Base-by-base conservation (phyloP, 495 filamentous ascomycete genomes). In the Penicillium daleae region DNA sequence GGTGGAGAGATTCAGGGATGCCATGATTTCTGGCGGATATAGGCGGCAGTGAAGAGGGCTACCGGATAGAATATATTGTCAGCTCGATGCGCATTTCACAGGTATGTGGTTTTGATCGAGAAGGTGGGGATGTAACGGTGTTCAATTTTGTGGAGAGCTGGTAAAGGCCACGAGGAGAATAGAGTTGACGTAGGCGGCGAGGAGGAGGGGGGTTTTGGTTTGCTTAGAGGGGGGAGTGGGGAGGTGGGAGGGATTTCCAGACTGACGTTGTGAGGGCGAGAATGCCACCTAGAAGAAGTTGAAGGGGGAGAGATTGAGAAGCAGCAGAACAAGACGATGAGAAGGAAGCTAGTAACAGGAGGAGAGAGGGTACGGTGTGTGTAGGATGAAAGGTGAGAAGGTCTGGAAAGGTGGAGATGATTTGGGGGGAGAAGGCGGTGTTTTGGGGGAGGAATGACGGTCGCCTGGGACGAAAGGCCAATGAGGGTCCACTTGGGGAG, bases 1-100 rank as follows among this genome's bases (percentile, higher is more conserved):
- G 76, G 84, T 84, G 57, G 93, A 97, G 60, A 92, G 81, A 73
- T 99, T 97, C 65, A 99, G 87, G 52, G 93, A 89, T 33, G 95
- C 90, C 95, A 99, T 99, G 56, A 53, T 72, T 66, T 60, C 52
- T 33, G 57, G 48, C 10, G 50, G 46, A 40, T 27, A 54, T 6
- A 15, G 26, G 35, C 27, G 19, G 51, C 21, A 29, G 26, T n/a
- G 27, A 29, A 4, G 46, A 32, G 49, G 33, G 27, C 32, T 53
- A 44, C 31, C 59, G 21, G 17, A 35, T 33, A 27, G 24, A 22
- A 35, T 24, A 26, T 12, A 39, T n/a, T 8, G 40, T 57, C 27
- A 57, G 27, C n/a, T 33, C 5, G 29, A 26, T 29, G 26, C 56
- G 22, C 22, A 29, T 29, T 50, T 6, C 24, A 50, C 3, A n/a